These are phyloP conservation scores for Coniochaeta pulveracea DNA, from an alignment of 2,329 filamentous ascomycete species.

Conservation along the genomic window DNA sequence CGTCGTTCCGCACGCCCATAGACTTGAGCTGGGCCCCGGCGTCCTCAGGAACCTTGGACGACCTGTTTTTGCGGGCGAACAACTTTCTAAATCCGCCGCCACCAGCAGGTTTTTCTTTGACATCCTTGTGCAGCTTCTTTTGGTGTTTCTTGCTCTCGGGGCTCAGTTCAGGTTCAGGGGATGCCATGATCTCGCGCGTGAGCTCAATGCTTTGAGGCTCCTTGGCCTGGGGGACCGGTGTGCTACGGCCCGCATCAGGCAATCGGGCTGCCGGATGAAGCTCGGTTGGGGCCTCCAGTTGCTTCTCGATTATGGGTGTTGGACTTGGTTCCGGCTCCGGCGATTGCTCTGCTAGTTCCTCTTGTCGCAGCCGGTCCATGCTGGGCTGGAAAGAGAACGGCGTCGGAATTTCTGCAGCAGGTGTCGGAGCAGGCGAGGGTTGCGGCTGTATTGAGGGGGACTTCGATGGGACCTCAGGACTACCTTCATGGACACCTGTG, in stretches of 20 bases:
- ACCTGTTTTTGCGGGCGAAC: conserved; percentile 51
- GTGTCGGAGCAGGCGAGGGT: conserved; percentile 15
- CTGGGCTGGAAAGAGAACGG: conserved; percentile 15
- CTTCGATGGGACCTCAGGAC: conserved; percentile 32
- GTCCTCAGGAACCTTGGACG: conserved; percentile 44
- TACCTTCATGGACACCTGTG: no score
- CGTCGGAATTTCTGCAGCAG: conserved; percentile 17
- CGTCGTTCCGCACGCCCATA: conserved; percentile 29
- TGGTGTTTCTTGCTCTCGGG: conserved; percentile 34
- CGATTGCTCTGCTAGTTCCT: conserved; percentile 8
- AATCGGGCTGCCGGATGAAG: conserved; percentile 23
- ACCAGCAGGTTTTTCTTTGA: conserved; percentile 18
- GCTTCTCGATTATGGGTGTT: conserved; percentile 23
- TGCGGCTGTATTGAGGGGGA: conserved; percentile 17
- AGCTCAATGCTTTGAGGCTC: conserved; percentile 22
- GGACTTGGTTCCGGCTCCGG: conserved; percentile 12
- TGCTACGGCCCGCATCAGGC: conserved; percentile 19
- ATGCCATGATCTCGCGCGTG: conserved; percentile 23
- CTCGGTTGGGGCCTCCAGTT: conserved; percentile 20
- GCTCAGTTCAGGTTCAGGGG: conserved; percentile 28
- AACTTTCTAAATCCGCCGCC: conserved; percentile 49
- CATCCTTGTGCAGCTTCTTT: conserved; percentile 30
- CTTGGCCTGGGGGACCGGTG: conserved; percentile 27
- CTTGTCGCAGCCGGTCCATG: background rate
- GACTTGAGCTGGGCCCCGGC: conserved; percentile 37